A percentile compares a stretch with the other conserved stretches of the same genome.
These are phyloP conservation scores for Symbiotaphrina buchneri DNA, from an alignment of 495 filamentous ascomycete genomes.

Conservation along the genomic window DNA sequence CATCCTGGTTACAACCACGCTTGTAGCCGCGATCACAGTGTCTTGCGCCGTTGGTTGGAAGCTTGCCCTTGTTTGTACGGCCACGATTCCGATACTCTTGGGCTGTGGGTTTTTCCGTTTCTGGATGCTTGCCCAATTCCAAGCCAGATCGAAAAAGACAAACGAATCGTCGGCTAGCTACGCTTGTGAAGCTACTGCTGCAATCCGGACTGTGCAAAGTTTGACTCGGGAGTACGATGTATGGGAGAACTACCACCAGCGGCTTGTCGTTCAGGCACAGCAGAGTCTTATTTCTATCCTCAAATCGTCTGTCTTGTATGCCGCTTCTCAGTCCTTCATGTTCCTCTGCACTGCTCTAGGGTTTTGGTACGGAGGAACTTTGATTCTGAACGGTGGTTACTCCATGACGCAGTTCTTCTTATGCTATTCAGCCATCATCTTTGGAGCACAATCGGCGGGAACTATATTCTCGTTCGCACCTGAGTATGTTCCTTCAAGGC, in stretches of 20 bases:
- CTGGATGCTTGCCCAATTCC: conserved; percentile 57
- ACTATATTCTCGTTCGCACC: conserved; percentile 66
- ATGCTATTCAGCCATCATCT: conserved; percentile 58
- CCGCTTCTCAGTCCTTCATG: conserved; percentile 52
- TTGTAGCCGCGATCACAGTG: conserved; percentile 43
- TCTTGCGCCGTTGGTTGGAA: conserved; percentile 69
- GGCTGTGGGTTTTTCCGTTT: conserved; percentile 73
- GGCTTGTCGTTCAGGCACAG: conserved; percentile 37
- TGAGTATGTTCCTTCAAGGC: no score
- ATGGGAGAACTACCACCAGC: conserved; percentile 40
- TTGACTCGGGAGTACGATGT: conserved; percentile 72
- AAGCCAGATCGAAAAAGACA: conserved; percentile 41
- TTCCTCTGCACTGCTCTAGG: conserved; percentile 75
- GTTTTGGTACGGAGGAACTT: conserved; percentile 79
- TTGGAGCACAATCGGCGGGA: conserved; percentile 70
- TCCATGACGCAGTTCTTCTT: conserved; percentile 71
- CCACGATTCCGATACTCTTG: conserved; percentile 56
- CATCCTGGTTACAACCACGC: conserved; percentile 49
- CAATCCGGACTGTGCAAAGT: conserved; percentile 84
- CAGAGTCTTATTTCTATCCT: conserved; percentile 40
- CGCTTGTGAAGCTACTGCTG: conserved; percentile 76
- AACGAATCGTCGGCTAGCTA: conserved; percentile 59
- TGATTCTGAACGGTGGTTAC: conserved; percentile 47
- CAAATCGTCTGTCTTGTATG: conserved; percentile 52
- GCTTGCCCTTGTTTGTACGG: conserved; percentile 61